Base-by-base conservation (phyloP, 2,329 filamentous ascomycete species). In the Aspergillus pseudoterreus region DNA sequence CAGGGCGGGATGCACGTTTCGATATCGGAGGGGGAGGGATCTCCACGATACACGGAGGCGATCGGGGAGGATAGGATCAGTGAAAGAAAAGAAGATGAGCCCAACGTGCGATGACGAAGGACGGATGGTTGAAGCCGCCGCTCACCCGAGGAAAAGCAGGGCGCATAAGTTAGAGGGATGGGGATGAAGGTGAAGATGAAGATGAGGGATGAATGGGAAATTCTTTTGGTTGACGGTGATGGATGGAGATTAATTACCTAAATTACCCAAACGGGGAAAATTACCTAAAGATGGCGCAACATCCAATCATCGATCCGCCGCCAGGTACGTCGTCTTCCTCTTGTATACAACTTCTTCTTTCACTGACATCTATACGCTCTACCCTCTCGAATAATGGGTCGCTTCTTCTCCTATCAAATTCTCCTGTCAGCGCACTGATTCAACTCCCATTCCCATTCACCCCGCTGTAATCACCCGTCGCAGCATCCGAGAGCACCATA, bases 101-200 rank as follows among this genome's bases (percentile, higher is more conserved):
- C 51, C 44, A 41, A 43, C 43, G 45, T 42, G 50, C 43, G 45
- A 54, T 35, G 55, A 54, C 43, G 52, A 58, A 49, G 49, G 51
- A 50, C 47, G 43, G 57, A 53, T 53, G 58, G 49, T 53, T 56
- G 33, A 50, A 48, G 56, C 52, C 51, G 57, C 54, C 53, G 57
- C 55, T 60, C 53, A 52, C 56, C 53, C 54, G 44, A 56, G 53
- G 54, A 56, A 58, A 60, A 61, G 47, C 30, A 35, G 19, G 39
- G 14, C 11, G 39, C 39, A 42, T 42, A 17, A 4, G 22, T 5
- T 4, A 38, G 5, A 5, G 12, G 39, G 39, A 42, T 42, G 35
- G 35, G 22, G 22, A 22, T 22, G 35, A 17, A 6, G 35, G n/a
- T 30, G 27, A 22, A 6, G 22, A 22, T 22, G 35, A 38, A 6